These are phyloP conservation scores for Sanghuangporus baumii DNA, from an alignment of 1,284 basidiomycete species.

Conservation along the genomic window DNA sequence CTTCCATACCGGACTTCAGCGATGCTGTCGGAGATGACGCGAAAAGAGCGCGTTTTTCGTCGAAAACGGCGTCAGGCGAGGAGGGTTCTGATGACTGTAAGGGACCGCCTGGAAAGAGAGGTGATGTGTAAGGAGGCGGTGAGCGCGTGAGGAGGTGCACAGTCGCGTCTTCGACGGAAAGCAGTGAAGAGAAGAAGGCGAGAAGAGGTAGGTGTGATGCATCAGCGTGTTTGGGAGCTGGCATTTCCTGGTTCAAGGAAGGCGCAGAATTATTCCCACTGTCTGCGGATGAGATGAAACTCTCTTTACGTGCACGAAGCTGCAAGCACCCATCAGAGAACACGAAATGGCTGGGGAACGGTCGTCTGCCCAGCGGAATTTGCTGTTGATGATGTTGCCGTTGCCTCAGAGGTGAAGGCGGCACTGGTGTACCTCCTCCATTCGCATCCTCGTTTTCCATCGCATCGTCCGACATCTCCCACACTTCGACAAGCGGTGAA, in stretches of 20 bases:
- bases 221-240: background rate
- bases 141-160: constrained; percentile 29
- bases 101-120: constrained; percentile 28
- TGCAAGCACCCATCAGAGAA: constrained; percentile 9
- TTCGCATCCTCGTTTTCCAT: constrained; percentile 20
- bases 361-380: constrained; percentile 2
- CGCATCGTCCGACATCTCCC: constrained; percentile 24
- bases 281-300: background rate
- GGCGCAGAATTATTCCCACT: background rate
- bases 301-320: background rate
- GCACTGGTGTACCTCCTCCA: background rate
- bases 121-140: constrained; percentile 23
- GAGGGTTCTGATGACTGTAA: background rate
- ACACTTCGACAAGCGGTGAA: constrained; percentile 23
- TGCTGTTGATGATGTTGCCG: constrained; percentile 18
- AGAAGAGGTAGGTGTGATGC: constrained; percentile 29
- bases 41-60: constrained; percentile 8
- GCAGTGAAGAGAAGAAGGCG: constrained; percentile 28
- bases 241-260: background rate
- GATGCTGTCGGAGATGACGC: background rate
- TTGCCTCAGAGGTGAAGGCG: constrained; percentile 14
- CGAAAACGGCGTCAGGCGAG: background rate
- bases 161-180: constrained; percentile 31
- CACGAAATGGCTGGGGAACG: constrained; percentile 2
- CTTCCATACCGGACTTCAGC: constrained; percentile 6